Base-by-base conservation (phyloP, 768 basidiomycete genomes). In the Naematelia aurantialba region DNA sequence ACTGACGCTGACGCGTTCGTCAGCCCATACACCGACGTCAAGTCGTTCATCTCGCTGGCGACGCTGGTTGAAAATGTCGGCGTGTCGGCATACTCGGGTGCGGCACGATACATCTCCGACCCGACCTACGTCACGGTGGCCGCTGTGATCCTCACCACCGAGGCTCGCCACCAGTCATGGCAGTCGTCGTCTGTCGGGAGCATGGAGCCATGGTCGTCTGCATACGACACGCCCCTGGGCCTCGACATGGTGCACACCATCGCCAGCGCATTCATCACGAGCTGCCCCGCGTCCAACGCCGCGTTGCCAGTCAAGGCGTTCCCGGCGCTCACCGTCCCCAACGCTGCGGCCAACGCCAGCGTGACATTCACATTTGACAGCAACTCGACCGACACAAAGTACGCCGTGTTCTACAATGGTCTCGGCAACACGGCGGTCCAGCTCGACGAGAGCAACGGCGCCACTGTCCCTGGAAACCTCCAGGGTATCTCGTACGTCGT, bases 161-260 rank as follows among this genome's bases (percentile, higher is more conserved):
- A 88, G 68, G 81, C 85, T 21, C 81, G 85, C 31, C 86, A 88
- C 56, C 81, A 84, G 17, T 77, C 81, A 1, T 88, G 85, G 85
- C 74, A 87, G 31, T 78, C 80, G 61, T 80, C 81, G 1, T 79
- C 82, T 14, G 81, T 83, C 42, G 75, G 78, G 60, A 78, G 49
- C 29, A 56, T 17, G 31, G 34, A 14, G 17, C 46, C 55, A 5
- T 56, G 79, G 81, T 10, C 76, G 52, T 78, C 79, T 3, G 74
- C 85, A 4, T 85, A 85, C 72, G 85, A 87, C 72, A 84, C 73
- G 59, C 75, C 69, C 54, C 73, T 80, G 27, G 75, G 56, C 63
- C 78, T 81, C 70, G 63, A 60, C 74, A 79, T 81, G 64, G 81
- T 82, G 42, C 83, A 77, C 78, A 82, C 82, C 17, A 74, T 83